Evolutionary conservation across 148 eudicot genomes (phyloP), one percentile per base, ranked within the genome.

Genomic region (Gaultheria prostrata): DNA sequence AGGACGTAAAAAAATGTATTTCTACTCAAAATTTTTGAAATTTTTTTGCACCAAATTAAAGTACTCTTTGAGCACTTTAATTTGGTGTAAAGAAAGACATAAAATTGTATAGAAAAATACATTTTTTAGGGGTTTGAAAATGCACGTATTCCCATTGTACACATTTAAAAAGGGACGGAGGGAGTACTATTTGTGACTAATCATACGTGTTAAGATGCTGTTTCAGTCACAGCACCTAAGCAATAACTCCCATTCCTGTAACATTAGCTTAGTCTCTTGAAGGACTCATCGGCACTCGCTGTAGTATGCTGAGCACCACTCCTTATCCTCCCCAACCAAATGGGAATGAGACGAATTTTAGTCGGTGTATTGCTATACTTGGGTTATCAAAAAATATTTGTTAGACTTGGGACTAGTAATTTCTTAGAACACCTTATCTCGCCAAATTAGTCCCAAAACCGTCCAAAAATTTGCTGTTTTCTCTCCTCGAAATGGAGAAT

Each of bases 361-460:
- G 6, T 65, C 11, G 6, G 71, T 26, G 3, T 21, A 61, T 61
- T 61, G 28, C 0, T 4, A 30, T 17, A 12, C 32, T 63, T 24
- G 70, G 30, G 13, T 39, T 39, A 39, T 39, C 43, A 1, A 39
- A 39, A 39, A 39, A 39, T n/a, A 39, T 3, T 39, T 5, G 43
- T 39, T 39, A 28, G 71, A 12, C 32, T 63, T 24, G 70, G 30
- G 28, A n/a, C 70, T 35, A 53, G 33, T 59, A 2, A 54, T 15
- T 65, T 72, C 80, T 63, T 26, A 75, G 78, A 76, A 65, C 61
- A 78, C 54, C 28, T 74, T 63, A 1, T 63, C 32, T 12, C 32
- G 0, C 70, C 33, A 10, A 63, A 63, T 26, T 63, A 63, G 32
- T 26, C 70, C 32, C 0, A 30, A 63, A 54, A 63, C 24, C 1